phyloP scores from a whole-genome alignment of 164 flowering plant genomes.

The Magnolia officinalis region DNA sequence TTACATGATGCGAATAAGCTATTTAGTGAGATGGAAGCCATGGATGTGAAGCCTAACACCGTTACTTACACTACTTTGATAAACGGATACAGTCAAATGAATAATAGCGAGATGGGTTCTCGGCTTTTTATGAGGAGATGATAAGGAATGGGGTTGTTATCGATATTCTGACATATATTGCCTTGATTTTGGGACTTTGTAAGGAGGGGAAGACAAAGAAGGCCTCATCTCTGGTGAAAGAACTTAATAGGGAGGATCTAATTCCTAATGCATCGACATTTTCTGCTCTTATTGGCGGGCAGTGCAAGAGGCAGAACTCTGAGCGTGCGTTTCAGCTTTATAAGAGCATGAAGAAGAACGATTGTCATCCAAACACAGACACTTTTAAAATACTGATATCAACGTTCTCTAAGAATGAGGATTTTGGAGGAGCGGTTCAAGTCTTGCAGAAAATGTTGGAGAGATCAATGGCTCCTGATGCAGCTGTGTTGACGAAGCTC shows the following conservation, averaged over 20 bases:
- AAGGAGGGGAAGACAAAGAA: slow-evolving; percentile 83
- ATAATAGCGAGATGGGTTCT: slow-evolving; percentile 56
- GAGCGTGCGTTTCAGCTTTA: slow-evolving; percentile 70
- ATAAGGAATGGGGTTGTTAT: slow-evolving; percentile 41
- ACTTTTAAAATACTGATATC: slow-evolving; percentile 55
- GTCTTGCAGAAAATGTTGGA: slow-evolving; percentile 60
- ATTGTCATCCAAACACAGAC: slow-evolving; percentile 54
- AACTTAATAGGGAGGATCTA: slow-evolving; percentile 56
- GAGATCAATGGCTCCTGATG: slow-evolving; percentile 44
- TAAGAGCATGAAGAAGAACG: slow-evolving; percentile 64
- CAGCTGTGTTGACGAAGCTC: slow-evolving; percentile 33
- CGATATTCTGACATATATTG: slow-evolving; percentile 77
- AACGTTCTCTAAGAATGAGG: slow-evolving; percentile 56
- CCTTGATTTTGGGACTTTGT: slow-evolving; percentile 73
- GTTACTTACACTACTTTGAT: slow-evolving; percentile 79
- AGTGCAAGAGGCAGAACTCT: slow-evolving; percentile 61
- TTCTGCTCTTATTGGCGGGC: slow-evolving; percentile 74
- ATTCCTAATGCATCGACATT: slow-evolving; percentile 77
- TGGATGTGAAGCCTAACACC: slow-evolving; percentile 47
- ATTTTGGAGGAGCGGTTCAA: slow-evolving; percentile 65
- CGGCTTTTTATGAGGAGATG: slow-evolving; percentile 73
- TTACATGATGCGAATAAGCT: slow-evolving; percentile 59
- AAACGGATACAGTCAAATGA: slow-evolving; percentile 54
- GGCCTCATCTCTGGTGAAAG: slow-evolving; percentile 68
- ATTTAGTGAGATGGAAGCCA: slow-evolving; percentile 66